A percentile compares a stretch with the other conserved stretches of the same genome.
Evolutionary conservation across 2,329 filamentous ascomycete genomes (phyloP).

Genomic region (Fusarium longipes): DNA sequence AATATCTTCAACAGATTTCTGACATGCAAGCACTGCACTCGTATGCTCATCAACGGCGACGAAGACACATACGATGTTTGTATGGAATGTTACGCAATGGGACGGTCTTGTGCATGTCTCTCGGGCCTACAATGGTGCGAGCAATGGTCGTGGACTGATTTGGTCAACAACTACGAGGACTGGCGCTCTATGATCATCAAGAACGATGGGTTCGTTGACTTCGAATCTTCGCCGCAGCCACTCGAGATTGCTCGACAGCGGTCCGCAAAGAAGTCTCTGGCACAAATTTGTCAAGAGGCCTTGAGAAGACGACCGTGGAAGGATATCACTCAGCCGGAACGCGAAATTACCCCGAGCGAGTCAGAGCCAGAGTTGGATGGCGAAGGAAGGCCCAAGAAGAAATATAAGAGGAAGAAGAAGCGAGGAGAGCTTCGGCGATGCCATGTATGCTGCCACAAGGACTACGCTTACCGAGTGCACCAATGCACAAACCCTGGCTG

Average conservation of each 20-base stretch:
- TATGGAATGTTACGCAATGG: constrained; percentile 99
- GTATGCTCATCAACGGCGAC: constrained; percentile 71
- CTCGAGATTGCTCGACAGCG: constrained; percentile 76
- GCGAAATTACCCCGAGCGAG: constrained; percentile 59
- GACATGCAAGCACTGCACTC: constrained; percentile 87
- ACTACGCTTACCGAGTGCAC: constrained; percentile 86
- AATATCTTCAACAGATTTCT: constrained; percentile 98
- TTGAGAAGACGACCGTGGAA: constrained; percentile 82
- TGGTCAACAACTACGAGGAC: constrained; percentile 80
- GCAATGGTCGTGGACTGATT: constrained; percentile 86
- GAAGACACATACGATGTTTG: constrained; percentile 95
- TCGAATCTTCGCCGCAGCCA: constrained; percentile 73
- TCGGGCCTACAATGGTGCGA: constrained; percentile 91
- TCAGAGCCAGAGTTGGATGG: constrained; percentile 72
- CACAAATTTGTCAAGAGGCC: constrained; percentile 94
- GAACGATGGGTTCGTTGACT: constrained; percentile 74
- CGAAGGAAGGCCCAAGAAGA: constrained; percentile 70
- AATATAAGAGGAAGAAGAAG: constrained; percentile 66
- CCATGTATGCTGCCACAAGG: constrained; percentile 84
- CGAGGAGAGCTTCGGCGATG: constrained; percentile 70
- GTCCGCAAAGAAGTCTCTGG: constrained; percentile 80
- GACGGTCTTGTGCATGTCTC: constrained; percentile 88
- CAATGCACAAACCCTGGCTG: constrained; percentile 79
- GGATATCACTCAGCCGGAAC: constrained; percentile 75
- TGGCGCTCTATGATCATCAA: constrained; percentile 85